Percentiles rank a stretch among this genome's conserved stretches.
phyloP scores from a whole-genome alignment of 352 stramenopile species.

The Globisporangium viniferum region DNA sequence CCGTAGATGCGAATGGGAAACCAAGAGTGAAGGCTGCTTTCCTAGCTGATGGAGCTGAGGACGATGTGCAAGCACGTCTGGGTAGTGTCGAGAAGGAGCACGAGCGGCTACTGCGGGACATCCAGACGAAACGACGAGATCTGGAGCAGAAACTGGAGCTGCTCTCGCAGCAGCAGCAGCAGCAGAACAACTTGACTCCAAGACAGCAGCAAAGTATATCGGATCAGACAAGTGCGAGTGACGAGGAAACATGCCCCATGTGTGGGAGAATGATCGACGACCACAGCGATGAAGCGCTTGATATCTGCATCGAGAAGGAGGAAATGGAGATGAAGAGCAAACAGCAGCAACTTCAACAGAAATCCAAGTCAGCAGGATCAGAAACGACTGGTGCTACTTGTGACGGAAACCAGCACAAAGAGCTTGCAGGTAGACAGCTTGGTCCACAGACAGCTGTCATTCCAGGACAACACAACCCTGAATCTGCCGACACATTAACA shows the following conservation, averaged over 20 bases:
- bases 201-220: neutral
- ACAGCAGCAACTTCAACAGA: neutral
- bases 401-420: slow-evolving; percentile 3
- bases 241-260: slow-evolving; percentile 16
- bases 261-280: slow-evolving; percentile 17
- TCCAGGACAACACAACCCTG: neutral
- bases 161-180: slow-evolving; percentile 11
- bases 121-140: slow-evolving; percentile 15
- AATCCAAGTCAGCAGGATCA: neutral
- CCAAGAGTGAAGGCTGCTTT: slow-evolving; percentile 20
- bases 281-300: slow-evolving; percentile 17
- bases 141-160: slow-evolving; percentile 17
- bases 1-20: slow-evolving; percentile 5
- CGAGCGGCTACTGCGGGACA: slow-evolving; percentile 13
- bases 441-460: slow-evolving; percentile 1
- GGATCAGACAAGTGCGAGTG: neutral
- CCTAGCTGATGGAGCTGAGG: slow-evolving; percentile 7
- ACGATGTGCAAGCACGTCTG: slow-evolving; percentile 7
- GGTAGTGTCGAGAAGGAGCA: slow-evolving; percentile 14
- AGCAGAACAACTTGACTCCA: neutral
- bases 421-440: neutral
- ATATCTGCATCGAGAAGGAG: slow-evolving; percentile 19
- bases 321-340: slow-evolving; percentile 11
- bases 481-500: neutral
- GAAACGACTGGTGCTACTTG: neutral